Conservation (phyloP, 306 rosid species). For the Vigna angularis region DNA sequence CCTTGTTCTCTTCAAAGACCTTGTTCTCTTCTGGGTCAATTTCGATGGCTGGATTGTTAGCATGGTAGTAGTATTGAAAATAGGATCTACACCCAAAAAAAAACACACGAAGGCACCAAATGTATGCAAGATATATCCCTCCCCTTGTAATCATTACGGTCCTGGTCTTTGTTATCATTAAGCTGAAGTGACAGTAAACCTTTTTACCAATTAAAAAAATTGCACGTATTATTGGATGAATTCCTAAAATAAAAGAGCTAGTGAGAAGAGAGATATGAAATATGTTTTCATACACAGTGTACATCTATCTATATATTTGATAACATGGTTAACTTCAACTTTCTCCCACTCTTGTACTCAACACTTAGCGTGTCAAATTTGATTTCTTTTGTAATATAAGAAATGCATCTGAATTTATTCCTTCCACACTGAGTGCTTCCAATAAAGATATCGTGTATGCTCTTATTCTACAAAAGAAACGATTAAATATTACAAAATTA, state of each 20-base stretch:
- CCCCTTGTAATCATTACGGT: too few relatives aligned
- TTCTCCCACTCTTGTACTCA: background rate
- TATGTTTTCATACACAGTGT: too few relatives aligned
- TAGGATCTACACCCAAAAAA: too few relatives aligned
- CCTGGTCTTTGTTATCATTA: too few relatives aligned
- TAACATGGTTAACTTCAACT: background rate
- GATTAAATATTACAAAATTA: conserved; percentile 4
- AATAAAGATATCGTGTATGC: background rate
- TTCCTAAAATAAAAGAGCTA: background rate
- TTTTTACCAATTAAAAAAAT: background rate
- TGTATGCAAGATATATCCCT: too few relatives aligned
- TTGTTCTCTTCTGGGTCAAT: too few relatives aligned
- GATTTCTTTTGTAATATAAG: conserved; percentile 17
- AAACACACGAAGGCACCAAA: too few relatives aligned
- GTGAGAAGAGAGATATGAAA: too few relatives aligned
- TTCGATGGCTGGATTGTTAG: too few relatives aligned
- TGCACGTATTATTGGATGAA: background rate
- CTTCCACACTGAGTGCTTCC: conserved; percentile 39
- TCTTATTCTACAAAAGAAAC: conserved; percentile 5
- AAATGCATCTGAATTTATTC: conserved; percentile 28
- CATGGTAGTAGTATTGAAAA: too few relatives aligned
- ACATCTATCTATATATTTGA: background rate
- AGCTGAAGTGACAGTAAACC: background rate
- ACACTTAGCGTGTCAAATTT: conserved; percentile 39
- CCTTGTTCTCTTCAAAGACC: too few relatives aligned